Evolutionary conservation across 2,329 filamentous ascomycete genomes (phyloP).

Genomic region (Aspergillus chevalieri): DNA sequence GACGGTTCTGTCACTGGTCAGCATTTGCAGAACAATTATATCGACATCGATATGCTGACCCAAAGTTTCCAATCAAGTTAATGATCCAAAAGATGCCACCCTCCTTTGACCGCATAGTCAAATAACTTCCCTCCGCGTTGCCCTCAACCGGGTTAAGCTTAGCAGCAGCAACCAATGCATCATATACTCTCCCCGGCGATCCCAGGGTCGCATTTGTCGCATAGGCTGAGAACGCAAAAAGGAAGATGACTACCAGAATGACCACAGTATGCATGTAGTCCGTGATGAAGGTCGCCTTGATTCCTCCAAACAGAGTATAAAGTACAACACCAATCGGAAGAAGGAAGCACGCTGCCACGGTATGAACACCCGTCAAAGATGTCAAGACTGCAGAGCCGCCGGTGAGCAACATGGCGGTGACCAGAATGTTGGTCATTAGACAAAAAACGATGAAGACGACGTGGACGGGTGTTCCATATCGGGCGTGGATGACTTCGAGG

Average conservation of each 20-base stretch:
- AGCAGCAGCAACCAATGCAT: slow-evolving; percentile 65
- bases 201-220: slow-evolving; percentile 66
- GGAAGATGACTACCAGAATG: slow-evolving; percentile 70
- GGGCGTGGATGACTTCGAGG: slow-evolving; percentile 69
- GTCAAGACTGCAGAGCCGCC: slow-evolving; percentile 72
- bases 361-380: slow-evolving; percentile 66
- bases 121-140: slow-evolving; percentile 73
- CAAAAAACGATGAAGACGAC: slow-evolving; percentile 76
- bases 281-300: slow-evolving; percentile 82
- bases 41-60: neutral
- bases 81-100: slow-evolving; percentile 88
- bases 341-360: slow-evolving; percentile 76
- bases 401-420: slow-evolving; percentile 82
- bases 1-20: slow-evolving; percentile 50
- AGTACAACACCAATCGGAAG: slow-evolving; percentile 73
- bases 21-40: slow-evolving; percentile 3
- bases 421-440: slow-evolving; percentile 76
- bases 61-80: slow-evolving; percentile 77
- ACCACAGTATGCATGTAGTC: slow-evolving; percentile 79
- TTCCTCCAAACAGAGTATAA: slow-evolving; percentile 69
- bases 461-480: slow-evolving; percentile 69
- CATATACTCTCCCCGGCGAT: slow-evolving; percentile 70
- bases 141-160: slow-evolving; percentile 67
- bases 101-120: slow-evolving; percentile 77
- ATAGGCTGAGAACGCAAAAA: slow-evolving; percentile 78